Evolutionary conservation across 345 rosid species (phyloP), one percentile per base, ranked within the genome.

Genomic region (Acer saccharum): DNA sequence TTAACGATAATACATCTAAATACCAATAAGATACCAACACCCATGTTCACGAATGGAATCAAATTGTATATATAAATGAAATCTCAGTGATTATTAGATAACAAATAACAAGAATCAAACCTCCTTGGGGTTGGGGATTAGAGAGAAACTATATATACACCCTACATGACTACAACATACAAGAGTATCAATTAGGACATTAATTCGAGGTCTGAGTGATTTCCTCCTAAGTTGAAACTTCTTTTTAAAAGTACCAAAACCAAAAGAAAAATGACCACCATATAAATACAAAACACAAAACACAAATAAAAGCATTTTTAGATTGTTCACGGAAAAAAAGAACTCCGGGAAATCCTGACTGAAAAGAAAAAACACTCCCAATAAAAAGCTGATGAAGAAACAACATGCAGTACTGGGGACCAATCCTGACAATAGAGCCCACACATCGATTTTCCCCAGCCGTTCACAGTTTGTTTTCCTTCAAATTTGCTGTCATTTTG

Each of bases 321-420:
- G 35, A 32, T 11, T 18, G 2, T 50, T 35, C 6, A 35, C 5
- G 39, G 4, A 4, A 4, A 17, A 13, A 46, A 55, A 18, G 17
- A 29, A 5, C 29, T 62, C 7, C n/a, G 9, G 11, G 48, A 71
- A 10, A 32, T 10, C 21, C 13, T 7, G 17, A 6, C 32, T 13
- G 41, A 66, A 29, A 66, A 66, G 14, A 21, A 20, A n/a, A 10
- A 39, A 60, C 27, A 8, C 25, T 20, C 27, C 64, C 27, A 20
- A 20, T 60, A 60, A 60, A 60, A 7, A 32, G 54, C 41, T 60
- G 57, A 55, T 13, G 16, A 73, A 73, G 21, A 73, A 73, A 43
- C 29, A 39, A 12, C 7, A 7, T 35, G 5, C 39, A 35, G 39
- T 35, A 35, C 6, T 35, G 27, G 11, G 66, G 35, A 57, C 65